A percentile compares a stretch with the other conserved stretches of the same genome.
These are phyloP conservation scores for Phytophthora europaea DNA, from an alignment of 352 stramenopile genomes.

Conservation along the genomic window DNA sequence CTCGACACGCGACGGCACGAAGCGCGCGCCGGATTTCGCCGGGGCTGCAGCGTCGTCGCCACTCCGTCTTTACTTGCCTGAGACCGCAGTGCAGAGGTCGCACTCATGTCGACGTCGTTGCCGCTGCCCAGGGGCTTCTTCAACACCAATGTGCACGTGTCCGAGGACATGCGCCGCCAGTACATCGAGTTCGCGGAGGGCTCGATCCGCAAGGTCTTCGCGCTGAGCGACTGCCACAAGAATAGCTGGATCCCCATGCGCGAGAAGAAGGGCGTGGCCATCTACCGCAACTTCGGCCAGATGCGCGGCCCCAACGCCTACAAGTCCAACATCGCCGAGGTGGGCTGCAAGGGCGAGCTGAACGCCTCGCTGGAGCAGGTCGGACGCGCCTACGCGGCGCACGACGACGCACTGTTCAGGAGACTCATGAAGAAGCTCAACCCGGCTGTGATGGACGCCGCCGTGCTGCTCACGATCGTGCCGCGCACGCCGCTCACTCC, in stretches of 20 bases:
- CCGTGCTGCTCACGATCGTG: slow-evolving; percentile 84
- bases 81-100: slow-evolving; percentile 10
- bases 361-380: slow-evolving; percentile 80
- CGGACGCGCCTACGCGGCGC: slow-evolving; percentile 76
- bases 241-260: slow-evolving; percentile 89
- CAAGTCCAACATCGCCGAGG: slow-evolving; percentile 85
- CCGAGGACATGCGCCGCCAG: slow-evolving; percentile 75
- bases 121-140: slow-evolving; percentile 85
- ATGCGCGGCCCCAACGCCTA: slow-evolving; percentile 62
- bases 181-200: slow-evolving; percentile 86
- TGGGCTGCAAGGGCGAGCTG: slow-evolving; percentile 76
- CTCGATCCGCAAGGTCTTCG: slow-evolving; percentile 88
- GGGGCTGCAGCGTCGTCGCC: slow-evolving; percentile 15
- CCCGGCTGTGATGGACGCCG: slow-evolving; percentile 73
- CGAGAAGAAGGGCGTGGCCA: slow-evolving; percentile 86
- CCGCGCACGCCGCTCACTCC: slow-evolving; percentile 74
- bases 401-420: slow-evolving; percentile 82
- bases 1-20: slow-evolving; percentile 38
- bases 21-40: slow-evolving; percentile 18
- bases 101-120: slow-evolving; percentile 63
- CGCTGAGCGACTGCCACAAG: slow-evolving; percentile 80
- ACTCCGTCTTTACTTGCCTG: slow-evolving; percentile 27
- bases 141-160: slow-evolving; percentile 68
- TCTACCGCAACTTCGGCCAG: slow-evolving; percentile 84
- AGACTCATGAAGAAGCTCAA: slow-evolving; percentile 89